Evolutionary conservation across 768 basidiomycete species (phyloP), one percentile per base, ranked within the genome.

Genomic region (Auricularia auricula-judae): DNA sequence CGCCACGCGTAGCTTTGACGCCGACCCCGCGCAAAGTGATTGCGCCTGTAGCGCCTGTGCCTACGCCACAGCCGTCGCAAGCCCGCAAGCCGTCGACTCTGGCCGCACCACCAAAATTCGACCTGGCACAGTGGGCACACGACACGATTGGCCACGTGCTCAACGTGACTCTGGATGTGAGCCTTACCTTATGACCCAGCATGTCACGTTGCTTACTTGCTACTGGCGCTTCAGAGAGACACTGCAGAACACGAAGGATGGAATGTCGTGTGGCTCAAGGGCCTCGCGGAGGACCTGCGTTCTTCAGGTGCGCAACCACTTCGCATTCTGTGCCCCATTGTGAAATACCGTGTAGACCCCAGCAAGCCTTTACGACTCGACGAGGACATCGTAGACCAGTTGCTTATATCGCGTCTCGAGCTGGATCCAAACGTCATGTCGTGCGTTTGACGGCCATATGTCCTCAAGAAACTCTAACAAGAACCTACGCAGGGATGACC

Each of bases 401-500:
- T 94, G 3, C 78, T 98, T 62, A 93, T 97, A 69, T 82, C 92
- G 2, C 79, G 94, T 36, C 81, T 98, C 7, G 91, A 93, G 64
- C 74, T 96, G 23, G 83, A 93, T 72, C 85, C 93, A 11, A 77
- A 84, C 58, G 71, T 74, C 34, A 87, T 89, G 86, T 81, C 82
- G 88, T 87, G 74, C 74, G 85, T 82, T 67, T 42, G 21, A 14
- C 44, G 36, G 23, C 51, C 43, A 29, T 54, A n/a, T 59, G 51
- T 42, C 14, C 23, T 29, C 29, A 59, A 62, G 65, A 11, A 66
- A 66, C 69, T 39, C 63, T 65, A 29, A 36, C 33, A 21, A 64
- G 39, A 65, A 54, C 18, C 64, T 29, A 16, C 43, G 12, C 68
- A 92, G 88, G 61, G 85, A 86, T 71, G 89, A 91, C 68, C 73